Evolutionary conservation across 306 rosid species (phyloP).

Genomic region (Erythrophleum fordii): DNA sequence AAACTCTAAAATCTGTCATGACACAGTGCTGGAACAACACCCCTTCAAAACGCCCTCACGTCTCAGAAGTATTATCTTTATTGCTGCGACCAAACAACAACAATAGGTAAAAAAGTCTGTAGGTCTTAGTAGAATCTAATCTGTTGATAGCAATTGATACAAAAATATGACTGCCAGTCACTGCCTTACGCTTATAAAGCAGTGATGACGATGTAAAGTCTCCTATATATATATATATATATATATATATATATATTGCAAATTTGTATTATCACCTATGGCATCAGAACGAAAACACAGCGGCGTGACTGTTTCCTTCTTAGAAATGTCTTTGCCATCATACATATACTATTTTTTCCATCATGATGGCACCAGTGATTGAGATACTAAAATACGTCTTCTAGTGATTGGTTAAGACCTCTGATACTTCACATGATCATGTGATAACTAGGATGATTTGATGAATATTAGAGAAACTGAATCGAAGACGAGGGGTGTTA

Average conservation of each 20-base stretch:
- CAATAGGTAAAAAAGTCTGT: slow-evolving; percentile 52
- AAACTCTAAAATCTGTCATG: slow-evolving; percentile 74
- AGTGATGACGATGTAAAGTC: slow-evolving; percentile 50
- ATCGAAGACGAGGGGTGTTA: too few species aligned
- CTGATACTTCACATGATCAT: slow-evolving; percentile 20
- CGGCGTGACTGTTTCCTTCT: neutral
- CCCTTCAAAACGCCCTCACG: slow-evolving; percentile 88
- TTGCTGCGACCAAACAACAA: slow-evolving; percentile 62
- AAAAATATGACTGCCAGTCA: slow-evolving; percentile 30
- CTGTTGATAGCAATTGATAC: slow-evolving; percentile 38
- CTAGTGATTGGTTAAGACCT: slow-evolving; percentile 31
- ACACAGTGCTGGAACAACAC: slow-evolving; percentile 88
- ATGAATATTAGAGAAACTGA: neutral
- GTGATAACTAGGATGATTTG: slow-evolving; percentile 40
- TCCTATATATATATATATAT: too few species aligned
- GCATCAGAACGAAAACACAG: neutral
- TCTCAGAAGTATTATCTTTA: slow-evolving; percentile 70
- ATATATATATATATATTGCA: too few species aligned
- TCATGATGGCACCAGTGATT: slow-evolving; percentile 44
- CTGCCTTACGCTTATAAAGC: slow-evolving; percentile 44
- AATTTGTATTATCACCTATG: slow-evolving; percentile 24
- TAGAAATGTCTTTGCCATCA: slow-evolving; percentile 38
- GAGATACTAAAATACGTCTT: slow-evolving; percentile 29
- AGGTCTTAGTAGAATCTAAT: slow-evolving; percentile 21
- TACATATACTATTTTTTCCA: slow-evolving; percentile 28